These are phyloP conservation scores for Fusarium abutilonis DNA, from an alignment of 2,329 filamentous ascomycete genomes.

Conservation along the genomic window DNA sequence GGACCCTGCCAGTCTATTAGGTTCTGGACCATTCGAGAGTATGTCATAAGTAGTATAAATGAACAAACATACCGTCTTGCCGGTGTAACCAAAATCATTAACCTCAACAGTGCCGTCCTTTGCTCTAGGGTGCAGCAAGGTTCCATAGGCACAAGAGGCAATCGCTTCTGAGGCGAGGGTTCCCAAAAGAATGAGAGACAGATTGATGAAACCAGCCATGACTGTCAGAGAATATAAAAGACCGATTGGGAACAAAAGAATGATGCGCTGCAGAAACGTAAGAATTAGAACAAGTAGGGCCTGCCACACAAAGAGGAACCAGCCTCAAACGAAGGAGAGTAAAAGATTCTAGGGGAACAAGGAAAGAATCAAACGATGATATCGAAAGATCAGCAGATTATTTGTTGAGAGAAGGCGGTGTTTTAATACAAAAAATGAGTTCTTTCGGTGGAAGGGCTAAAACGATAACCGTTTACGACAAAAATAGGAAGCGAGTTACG, in stretches of 20 bases:
- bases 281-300: slow-evolving; percentile 13
- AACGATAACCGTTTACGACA: not conserved
- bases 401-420: not conserved
- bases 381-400: slow-evolving; percentile 25
- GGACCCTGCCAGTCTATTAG: slow-evolving; percentile 51
- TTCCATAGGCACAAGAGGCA: slow-evolving; percentile 55
- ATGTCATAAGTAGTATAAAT: not conserved
- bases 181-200: slow-evolving; percentile 20
- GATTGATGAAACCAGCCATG: slow-evolving; percentile 28
- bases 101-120: slow-evolving; percentile 47
- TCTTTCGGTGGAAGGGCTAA: no score
- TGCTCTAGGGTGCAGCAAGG: slow-evolving; percentile 48
- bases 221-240: not conserved
- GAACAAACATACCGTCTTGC: slow-evolving; percentile 10
- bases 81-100: slow-evolving; percentile 50
- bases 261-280: not conserved
- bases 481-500: slow-evolving; percentile 9
- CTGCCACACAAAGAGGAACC: slow-evolving; percentile 16
- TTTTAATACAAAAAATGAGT: slow-evolving; percentile 16
- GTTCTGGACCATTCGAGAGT: not conserved
- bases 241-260: not conserved
- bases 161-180: slow-evolving; percentile 32
- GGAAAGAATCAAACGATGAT: slow-evolving; percentile 29
- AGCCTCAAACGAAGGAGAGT: slow-evolving; percentile 21
- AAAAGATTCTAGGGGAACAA: slow-evolving; percentile 2